These are phyloP conservation scores for Lentinula boryana DNA, from an alignment of 768 basidiomycete genomes.

Conservation along the genomic window DNA sequence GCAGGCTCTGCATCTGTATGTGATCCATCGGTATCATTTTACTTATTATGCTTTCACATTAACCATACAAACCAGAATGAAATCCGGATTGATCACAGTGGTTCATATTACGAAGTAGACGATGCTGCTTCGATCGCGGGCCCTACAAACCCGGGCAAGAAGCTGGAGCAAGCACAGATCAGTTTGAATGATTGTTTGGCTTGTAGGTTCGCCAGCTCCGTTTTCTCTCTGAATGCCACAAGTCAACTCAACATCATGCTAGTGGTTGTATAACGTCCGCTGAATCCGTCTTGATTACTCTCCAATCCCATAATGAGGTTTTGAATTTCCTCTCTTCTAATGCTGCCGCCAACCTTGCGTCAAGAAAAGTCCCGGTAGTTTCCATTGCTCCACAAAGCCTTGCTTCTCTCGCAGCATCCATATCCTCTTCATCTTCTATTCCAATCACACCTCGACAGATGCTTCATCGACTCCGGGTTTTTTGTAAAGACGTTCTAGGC, in stretches of 20 bases:
- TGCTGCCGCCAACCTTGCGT: conserved; percentile 26
- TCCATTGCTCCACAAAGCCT: conserved; percentile 90
- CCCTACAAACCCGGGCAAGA: conserved; percentile 30
- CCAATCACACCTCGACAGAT: conserved; percentile 50
- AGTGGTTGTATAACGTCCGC: conserved; percentile 99
- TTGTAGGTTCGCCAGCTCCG: conserved; percentile 67
- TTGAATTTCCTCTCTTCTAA: conserved; percentile 69
- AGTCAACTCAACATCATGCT: conserved; percentile 1
- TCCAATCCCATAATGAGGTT: conserved; percentile 94
- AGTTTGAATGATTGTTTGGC: conserved; percentile 97
- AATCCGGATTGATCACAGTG: conserved; percentile 81
- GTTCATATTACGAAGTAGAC: conserved; percentile 82
- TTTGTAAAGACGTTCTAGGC: conserved; percentile 62
- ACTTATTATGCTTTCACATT: not conserved
- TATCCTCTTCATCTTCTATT: conserved; percentile 39
- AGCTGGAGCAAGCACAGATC: conserved; percentile 90
- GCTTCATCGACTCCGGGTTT: conserved; percentile 65
- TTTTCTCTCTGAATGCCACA: not conserved
- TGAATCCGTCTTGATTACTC: conserved; percentile 92
- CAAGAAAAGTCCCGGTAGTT: conserved; percentile 57
- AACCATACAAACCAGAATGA: conserved; percentile 57
- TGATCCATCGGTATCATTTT: not conserved
- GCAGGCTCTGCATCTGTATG: conserved; percentile 32
- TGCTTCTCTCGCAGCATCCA: conserved; percentile 69
- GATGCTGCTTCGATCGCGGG: conserved; percentile 9